Base-by-base conservation (phyloP, 129 eudicot genomes). In the Pittosporum tobira region DNA sequence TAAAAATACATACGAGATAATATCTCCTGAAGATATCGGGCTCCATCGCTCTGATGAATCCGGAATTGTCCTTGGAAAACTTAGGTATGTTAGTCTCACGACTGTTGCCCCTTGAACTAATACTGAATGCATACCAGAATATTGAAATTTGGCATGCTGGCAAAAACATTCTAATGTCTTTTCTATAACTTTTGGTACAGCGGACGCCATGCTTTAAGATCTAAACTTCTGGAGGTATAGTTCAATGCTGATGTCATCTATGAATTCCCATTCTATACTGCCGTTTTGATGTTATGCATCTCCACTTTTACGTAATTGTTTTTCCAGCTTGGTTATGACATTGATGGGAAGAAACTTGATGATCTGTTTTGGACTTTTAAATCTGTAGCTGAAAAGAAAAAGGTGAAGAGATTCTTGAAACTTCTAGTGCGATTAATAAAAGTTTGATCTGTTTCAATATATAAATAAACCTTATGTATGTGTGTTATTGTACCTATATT, bases 21-120 rank as follows among this genome's bases (percentile, higher is more conserved):
- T 86, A 57, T 76, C 90, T 69, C 95, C 98, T 42, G 98, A 91
- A 78, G 98, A 91, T 72, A 83, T 91, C 59, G 98, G 95, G 67
- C 98, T 91, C 55, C 53, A 65, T 18, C 88, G 98, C n/a, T 56
- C 90, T 30, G 77, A 78, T 80, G 94, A 86, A 66, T 78, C 94
- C 58, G 98, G 98, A 34, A 79, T 91, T 66, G 90, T 83, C 70
- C 95, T 91, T 53, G 98, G 98, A 51, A 91, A 91, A 75, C 95
- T 86, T 57, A 91, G 98, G 98, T 86, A 78, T 31, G 65, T n/a
- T n/a, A n/a, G n/a, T n/a, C n/a, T n/a, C n/a, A n/a, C n/a, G n/a
- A n/a, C n/a, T n/a, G n/a, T n/a, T n/a, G n/a, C n/a, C n/a, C n/a
- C n/a, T n/a, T n/a, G n/a, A n/a, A n/a, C n/a, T n/a, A n/a, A n/a